These are phyloP conservation scores for Pseudogymnoascus sp. DNA, from an alignment of 2,329 filamentous ascomycete genomes.

Conservation along the genomic window DNA sequence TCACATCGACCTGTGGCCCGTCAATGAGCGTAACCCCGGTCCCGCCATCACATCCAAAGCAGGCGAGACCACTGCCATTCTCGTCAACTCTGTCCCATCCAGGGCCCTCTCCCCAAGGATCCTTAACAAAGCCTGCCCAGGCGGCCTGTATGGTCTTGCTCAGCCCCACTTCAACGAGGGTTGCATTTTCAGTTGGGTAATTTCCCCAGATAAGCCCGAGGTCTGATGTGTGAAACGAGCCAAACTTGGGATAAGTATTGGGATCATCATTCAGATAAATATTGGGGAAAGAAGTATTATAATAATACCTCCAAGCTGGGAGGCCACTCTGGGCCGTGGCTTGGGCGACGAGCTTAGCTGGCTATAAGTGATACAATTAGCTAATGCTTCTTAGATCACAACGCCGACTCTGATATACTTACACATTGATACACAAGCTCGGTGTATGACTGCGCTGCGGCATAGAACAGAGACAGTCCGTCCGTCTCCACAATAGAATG, in stretches of 20 bases:
- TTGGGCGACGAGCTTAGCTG: not conserved
- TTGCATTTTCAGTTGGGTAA: conserved; percentile 18
- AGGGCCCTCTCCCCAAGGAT: conserved; percentile 19
- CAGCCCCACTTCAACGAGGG: conserved; percentile 16
- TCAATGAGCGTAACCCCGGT: not conserved
- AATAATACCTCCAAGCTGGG: not conserved
- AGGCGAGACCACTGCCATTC: not conserved
- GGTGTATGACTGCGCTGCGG: not conserved
- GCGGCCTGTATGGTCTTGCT: conserved; percentile 22
- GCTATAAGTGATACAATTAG: not conserved
- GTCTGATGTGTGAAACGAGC: conserved; percentile 29
- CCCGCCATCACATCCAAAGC: not conserved
- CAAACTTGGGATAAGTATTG: conserved; percentile 5
- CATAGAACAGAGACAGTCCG: not conserved
- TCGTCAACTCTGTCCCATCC: conserved; percentile 16
- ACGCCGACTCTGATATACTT: not conserved
- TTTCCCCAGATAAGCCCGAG: conserved; percentile 26
- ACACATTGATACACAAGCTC: conserved; percentile 3
- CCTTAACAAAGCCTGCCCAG: conserved; percentile 24
- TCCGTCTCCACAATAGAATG: not conserved
- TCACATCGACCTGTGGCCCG: not conserved
- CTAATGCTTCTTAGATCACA: not conserved
- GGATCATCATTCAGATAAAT: not conserved
- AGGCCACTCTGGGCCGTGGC: not conserved
- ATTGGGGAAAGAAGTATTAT: not conserved